These are phyloP conservation scores for Aspergillus neoniger DNA, from an alignment of 2,329 filamentous ascomycete genomes.

Conservation along the genomic window DNA sequence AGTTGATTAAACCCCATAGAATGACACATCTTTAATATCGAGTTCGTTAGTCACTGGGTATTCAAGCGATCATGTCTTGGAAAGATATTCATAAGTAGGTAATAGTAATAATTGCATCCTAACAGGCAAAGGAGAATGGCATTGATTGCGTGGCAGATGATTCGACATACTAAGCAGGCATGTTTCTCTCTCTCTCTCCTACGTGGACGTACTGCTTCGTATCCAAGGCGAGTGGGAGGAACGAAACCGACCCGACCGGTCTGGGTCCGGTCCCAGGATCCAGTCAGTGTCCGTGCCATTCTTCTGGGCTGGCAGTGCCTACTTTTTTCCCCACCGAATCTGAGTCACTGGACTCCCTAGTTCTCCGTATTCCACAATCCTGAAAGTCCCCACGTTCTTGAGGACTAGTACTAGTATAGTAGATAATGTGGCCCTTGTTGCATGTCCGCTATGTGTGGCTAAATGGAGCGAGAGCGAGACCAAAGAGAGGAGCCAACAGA, in stretches of 20 bases:
- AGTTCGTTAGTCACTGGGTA: too few relatives aligned
- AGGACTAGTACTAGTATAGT: neutral
- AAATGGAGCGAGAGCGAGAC: constrained; percentile 1
- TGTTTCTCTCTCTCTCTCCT: neutral
- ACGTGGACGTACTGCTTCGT: constrained; percentile 1
- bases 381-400: neutral
- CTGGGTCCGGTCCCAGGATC: constrained; percentile 6
- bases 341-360: neutral
- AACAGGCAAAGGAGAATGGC: neutral
- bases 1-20: too few relatives aligned
- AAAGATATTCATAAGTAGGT: neutral
- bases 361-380: neutral
- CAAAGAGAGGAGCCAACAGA: neutral
- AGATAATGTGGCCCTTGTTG: neutral
- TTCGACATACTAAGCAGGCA: neutral
- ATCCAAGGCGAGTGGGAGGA: neutral
- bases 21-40: too few relatives aligned
- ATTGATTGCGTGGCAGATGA: neutral
- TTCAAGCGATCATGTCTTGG: neutral
- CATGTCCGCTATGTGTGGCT: neutral
- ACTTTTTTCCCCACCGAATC: constrained; percentile 1
- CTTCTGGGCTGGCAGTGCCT: neutral
- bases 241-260: constrained; percentile 3
- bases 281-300: constrained; percentile 5
- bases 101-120: neutral